phyloP scores from a whole-genome alignment of 495 filamentous ascomycete genomes.

The Penicillium lagena region DNA sequence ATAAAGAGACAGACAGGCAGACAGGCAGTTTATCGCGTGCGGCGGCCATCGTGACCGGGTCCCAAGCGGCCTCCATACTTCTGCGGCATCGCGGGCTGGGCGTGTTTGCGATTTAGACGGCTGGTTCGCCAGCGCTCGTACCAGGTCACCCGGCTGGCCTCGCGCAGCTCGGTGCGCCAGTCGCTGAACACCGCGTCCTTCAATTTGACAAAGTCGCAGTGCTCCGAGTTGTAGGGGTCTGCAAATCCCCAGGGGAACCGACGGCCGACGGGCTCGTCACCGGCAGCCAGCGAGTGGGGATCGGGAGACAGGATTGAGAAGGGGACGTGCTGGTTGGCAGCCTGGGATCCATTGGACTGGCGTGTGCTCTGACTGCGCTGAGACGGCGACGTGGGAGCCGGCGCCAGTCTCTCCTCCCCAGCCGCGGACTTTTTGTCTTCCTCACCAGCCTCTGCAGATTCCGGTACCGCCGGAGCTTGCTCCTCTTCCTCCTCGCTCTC shows the following conservation, averaged over 20 bases:
- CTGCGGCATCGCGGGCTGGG: constrained; percentile 18
- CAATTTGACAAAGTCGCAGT: constrained; percentile 90
- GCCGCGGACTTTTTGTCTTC: constrained; percentile 1
- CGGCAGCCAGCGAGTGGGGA: constrained; percentile 67
- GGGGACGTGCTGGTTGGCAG: constrained; percentile 51
- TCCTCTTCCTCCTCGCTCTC: constrained; percentile 13
- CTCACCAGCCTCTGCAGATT: constrained; percentile 22
- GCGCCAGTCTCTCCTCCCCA: not conserved
- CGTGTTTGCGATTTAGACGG: constrained; percentile 45
- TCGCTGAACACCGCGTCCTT: constrained; percentile 90
- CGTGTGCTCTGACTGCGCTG: constrained; percentile 20
- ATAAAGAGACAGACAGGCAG: not conserved
- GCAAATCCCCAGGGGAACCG: constrained; percentile 96
- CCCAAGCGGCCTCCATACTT: constrained; percentile 26
- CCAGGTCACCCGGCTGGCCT: constrained; percentile 87
- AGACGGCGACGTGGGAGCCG: constrained; percentile 14
- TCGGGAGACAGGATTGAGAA: constrained; percentile 94
- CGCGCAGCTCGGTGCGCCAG: constrained; percentile 86
- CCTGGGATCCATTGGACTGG: constrained; percentile 15
- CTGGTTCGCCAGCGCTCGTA: constrained; percentile 94
- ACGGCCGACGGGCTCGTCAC: constrained; percentile 56
- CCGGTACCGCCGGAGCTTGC: constrained; percentile 1
- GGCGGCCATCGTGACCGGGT: constrained; percentile 23
- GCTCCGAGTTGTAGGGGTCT: constrained; percentile 79
- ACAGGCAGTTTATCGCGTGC: constrained; percentile 19